These are phyloP conservation scores for Crithidia expoeki DNA, from an alignment of 208 protist species.

Conservation along the genomic window DNA sequence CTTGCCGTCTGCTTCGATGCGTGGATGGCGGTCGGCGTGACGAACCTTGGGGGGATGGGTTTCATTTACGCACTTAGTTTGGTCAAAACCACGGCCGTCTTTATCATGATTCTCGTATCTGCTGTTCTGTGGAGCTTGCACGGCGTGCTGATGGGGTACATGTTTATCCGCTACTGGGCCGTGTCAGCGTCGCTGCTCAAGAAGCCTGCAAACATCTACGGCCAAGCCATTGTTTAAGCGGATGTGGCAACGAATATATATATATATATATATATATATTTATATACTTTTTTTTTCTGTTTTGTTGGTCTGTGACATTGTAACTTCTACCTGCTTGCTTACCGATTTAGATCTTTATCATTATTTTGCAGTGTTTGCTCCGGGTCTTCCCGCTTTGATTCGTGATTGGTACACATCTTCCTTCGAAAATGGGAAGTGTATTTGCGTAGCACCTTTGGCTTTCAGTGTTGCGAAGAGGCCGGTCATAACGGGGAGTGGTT, in stretches of 20 bases:
- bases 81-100: slow-evolving; percentile 8
- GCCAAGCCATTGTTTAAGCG: slow-evolving; percentile 34
- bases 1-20: slow-evolving; percentile 67
- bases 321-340: too few species aligned
- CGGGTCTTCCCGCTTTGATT: too few species aligned
- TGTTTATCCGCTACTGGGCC: slow-evolving; percentile 57
- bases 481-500: too few species aligned
- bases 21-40: slow-evolving; percentile 83
- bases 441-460: too few species aligned
- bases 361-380: too few species aligned
- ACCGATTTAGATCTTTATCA: too few species aligned
- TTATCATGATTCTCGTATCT: slow-evolving; percentile 58
- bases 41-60: slow-evolving; percentile 74
- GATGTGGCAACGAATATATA: neutral
- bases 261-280: neutral
- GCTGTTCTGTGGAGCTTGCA: slow-evolving; percentile 78
- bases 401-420: too few species aligned
- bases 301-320: too few species aligned
- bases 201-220: slow-evolving; percentile 38
- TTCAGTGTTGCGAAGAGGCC: too few species aligned
- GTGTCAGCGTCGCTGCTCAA: slow-evolving; percentile 39
- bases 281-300: neutral
- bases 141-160: slow-evolving; percentile 48
- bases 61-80: slow-evolving; percentile 63
- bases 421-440: too few species aligned